Base-by-base conservation (phyloP, 306 rosid species). In the Malus sieversii region DNA sequence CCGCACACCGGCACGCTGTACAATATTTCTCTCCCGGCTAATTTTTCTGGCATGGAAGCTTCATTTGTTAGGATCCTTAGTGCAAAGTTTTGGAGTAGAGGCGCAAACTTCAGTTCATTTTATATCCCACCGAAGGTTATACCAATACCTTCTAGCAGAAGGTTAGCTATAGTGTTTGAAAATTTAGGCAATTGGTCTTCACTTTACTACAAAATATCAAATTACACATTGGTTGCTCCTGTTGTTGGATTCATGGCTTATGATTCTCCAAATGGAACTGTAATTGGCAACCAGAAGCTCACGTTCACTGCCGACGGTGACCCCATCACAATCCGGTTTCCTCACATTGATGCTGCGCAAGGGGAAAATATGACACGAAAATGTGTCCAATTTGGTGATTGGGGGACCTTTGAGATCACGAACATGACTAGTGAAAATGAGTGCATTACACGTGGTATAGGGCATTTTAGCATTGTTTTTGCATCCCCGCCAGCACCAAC, bases 161-260 rank as follows among this genome's bases (percentile, higher is more conserved):
- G 92, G 83, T 15, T 95, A 45, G 84, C 85, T 62, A 82, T 95
- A 66, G 77, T 92, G 10, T 90, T 64, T 85, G 90, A 86, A 78
- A 90, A 90, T 82, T 66, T 92, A 4, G 99, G 97, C 48, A 90
- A 92, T 77, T 92, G 86, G 90, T 92, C 99, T 63, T 87, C 93
- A 45, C 63, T 25, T 72, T 92, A 79, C 77, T 90, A 70, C 78
- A 30, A 82, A 29, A 85, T 95, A 25, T 87, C 97, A 19, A 87
- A 89, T 58, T 70, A 92, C 76, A 72, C 84, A 38, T 78, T 95
- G 77, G 85, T 92, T 35, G 83, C 97, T 70, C 97, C 99, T 55
- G 89, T 92, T 59, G 63, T 90, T 62, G 97, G 99, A 29, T 70
- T 95, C 75, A 53, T 62, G 72, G 87, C 82, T 60, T 95, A 86